phyloP scores from a whole-genome alignment of 306 rosid species.

The Begonia masoniana region DNA sequence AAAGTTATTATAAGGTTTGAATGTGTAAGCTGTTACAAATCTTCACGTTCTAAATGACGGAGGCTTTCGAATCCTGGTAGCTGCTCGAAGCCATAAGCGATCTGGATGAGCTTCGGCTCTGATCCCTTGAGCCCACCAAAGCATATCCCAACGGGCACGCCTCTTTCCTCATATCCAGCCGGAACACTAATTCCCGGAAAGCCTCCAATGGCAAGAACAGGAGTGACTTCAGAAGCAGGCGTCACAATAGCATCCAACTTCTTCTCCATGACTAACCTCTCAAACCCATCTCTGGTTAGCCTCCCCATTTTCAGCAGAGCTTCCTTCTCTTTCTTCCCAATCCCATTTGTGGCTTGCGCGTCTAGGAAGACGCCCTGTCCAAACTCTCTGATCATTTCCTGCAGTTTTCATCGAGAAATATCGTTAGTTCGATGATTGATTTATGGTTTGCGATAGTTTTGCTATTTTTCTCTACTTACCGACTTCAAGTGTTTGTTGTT shows the following conservation, averaged over 20 bases:
- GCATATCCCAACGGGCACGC: constrained; percentile 19
- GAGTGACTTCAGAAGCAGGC: neutral
- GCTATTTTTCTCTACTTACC: constrained; percentile 8
- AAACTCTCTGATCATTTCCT: constrained; percentile 19
- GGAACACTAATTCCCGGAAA: constrained; percentile 21
- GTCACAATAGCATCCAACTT: constrained; percentile 23
- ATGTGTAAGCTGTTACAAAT: too few species aligned
- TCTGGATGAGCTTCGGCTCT: constrained; percentile 22
- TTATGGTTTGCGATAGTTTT: neutral
- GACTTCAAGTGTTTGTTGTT: constrained; percentile 9
- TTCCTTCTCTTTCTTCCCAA: constrained; percentile 18
- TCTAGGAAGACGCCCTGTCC: constrained; percentile 29
- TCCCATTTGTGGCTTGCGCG: constrained; percentile 31
- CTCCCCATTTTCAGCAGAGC: too few species aligned
- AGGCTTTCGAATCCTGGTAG: constrained; percentile 20
- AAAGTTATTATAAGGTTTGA: too few species aligned
- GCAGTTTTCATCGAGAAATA: neutral
- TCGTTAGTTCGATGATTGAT: neutral
- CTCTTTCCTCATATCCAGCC: constrained; percentile 12
- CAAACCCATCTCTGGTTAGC: constrained; percentile 22
- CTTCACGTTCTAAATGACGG: constrained; percentile 1
- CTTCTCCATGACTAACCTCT: constrained; percentile 22
- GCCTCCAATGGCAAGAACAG: constrained; percentile 17
- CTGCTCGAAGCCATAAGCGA: constrained; percentile 24
- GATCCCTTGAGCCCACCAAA: constrained; percentile 25